Conservation (phyloP, 2,329 filamentous ascomycete genomes). For the Fusarium sp. region DNA sequence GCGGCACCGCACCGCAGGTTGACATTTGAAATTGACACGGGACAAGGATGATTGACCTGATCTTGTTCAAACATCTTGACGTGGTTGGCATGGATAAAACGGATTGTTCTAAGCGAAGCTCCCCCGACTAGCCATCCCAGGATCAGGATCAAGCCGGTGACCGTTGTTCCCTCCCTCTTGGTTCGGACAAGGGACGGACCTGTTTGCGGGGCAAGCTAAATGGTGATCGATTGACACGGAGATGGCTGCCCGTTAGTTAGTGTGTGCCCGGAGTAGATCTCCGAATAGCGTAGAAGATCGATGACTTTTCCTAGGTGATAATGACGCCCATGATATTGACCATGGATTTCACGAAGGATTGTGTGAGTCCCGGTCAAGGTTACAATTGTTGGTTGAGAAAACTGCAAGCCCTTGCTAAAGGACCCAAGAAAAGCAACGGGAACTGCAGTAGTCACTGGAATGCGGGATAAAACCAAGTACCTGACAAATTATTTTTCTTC, state of each 20-base stretch:
- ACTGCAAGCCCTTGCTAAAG: background rate
- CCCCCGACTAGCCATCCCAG: background rate
- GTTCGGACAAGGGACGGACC: slow-evolving; percentile 7
- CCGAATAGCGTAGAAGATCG: slow-evolving; percentile 19
- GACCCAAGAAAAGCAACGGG: background rate
- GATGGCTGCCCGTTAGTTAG: slow-evolving; percentile 9
- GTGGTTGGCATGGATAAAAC: background rate
- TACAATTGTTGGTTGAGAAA: background rate
- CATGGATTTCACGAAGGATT: background rate
- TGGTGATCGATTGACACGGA: slow-evolving; percentile 8
- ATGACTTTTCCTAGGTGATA: slow-evolving; percentile 26
- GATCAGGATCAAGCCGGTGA: background rate
- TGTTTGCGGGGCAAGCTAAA: slow-evolving; percentile 7
- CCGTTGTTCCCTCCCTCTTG: background rate
- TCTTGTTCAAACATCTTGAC: slow-evolving; percentile 1
- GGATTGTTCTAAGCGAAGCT: background rate
- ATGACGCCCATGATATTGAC: background rate
- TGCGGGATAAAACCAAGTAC: slow-evolving; percentile 2
- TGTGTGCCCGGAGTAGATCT: slow-evolving; percentile 7
- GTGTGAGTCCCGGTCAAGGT: background rate
- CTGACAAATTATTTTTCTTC: background rate
- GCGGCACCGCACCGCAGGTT: slow-evolving; percentile 6
- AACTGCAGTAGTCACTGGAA: background rate
- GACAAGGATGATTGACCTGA: background rate
- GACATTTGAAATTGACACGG: slow-evolving; percentile 1